Percentiles rank a stretch among this genome's conserved stretches.
Evolutionary conservation across 768 basidiomycete species (phyloP).

Genomic region (Cystofilobasidium capitatum): DNA sequence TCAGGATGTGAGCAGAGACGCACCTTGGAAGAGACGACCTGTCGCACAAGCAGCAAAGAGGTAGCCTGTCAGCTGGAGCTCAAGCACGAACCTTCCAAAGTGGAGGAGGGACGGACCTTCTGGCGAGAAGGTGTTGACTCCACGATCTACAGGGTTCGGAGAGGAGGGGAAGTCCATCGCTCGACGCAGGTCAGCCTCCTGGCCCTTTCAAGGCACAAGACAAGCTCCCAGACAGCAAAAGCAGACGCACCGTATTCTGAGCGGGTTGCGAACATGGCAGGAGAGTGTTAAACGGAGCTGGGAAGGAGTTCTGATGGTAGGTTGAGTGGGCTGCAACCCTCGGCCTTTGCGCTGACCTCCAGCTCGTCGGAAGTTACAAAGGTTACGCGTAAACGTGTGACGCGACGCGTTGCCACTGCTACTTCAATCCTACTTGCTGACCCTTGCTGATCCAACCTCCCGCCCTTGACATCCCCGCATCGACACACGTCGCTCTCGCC

Average conservation of each 20-base stretch:
- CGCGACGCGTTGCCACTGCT: no score
- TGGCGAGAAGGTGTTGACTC: conserved; percentile 98
- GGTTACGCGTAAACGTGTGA: no score
- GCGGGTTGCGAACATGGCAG: conserved; percentile 77
- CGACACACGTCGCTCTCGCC: no score
- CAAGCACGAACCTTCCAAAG: conserved; percentile 5
- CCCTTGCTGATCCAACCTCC: no score
- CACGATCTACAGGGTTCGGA: conserved; percentile 52
- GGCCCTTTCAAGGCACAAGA: conserved; percentile 33
- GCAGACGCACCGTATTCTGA: conserved; percentile 70
- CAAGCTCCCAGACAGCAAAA: not conserved
- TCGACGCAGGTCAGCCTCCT: not conserved
- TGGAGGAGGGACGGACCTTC: conserved; percentile 41
- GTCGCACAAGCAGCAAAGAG: not conserved
- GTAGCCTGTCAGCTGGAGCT: not conserved
- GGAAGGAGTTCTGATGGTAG: no score
- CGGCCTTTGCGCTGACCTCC: no score
- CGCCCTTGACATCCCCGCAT: no score
- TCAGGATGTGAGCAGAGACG: conserved; percentile 12
- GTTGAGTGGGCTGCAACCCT: no score
- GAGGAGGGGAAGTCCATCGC: not conserved
- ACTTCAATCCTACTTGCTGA: no score
- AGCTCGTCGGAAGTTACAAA: no score
- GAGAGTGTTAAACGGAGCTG: not conserved
- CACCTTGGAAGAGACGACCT: conserved; percentile 92